Evolutionary conservation across 2,329 filamentous ascomycete species (phyloP).

Genomic region (Blumeria graminis): DNA sequence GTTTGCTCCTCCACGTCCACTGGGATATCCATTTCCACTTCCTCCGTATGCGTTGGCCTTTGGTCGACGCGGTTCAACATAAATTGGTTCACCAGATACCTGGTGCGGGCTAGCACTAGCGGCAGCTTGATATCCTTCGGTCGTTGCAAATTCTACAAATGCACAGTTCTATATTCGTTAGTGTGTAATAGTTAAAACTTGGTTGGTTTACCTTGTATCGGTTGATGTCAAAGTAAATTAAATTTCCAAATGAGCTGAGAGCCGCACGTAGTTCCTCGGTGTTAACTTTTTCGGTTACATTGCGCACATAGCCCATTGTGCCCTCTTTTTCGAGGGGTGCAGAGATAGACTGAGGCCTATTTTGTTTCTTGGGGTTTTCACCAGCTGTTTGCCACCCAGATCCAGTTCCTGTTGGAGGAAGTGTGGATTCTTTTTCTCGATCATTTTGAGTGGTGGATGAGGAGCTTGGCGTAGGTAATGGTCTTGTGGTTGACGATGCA

Average conservation of each 20-base stretch:
- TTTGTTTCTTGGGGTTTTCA: conserved; percentile 63
- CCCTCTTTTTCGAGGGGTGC: conserved; percentile 45
- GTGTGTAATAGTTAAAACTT: conserved; percentile 1
- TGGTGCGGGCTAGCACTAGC: conserved; percentile 64
- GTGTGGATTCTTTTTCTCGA: conserved; percentile 12
- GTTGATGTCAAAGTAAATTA: conserved; percentile 55
- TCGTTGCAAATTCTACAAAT: conserved; percentile 76
- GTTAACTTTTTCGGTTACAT: conserved; percentile 73
- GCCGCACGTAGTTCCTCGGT: conserved; percentile 44
- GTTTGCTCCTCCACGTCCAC: conserved; percentile 33
- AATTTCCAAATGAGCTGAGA: conserved; percentile 46
- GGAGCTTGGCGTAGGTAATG: conserved; percentile 23
- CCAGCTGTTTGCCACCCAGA: conserved; percentile 70
- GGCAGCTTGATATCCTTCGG: conserved; percentile 63
- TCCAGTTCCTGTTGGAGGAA: conserved; percentile 12
- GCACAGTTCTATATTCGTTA: conserved; percentile 53
- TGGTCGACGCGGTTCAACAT: conserved; percentile 71
- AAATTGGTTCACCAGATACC: conserved; percentile 59
- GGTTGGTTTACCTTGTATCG: conserved; percentile 46
- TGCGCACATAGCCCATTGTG: conserved; percentile 80
- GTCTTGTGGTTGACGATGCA: conserved; percentile 13
- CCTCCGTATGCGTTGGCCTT: conserved; percentile 48
- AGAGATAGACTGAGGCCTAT: conserved; percentile 42
- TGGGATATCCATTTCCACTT: conserved; percentile 40
- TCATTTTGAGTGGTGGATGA: conserved; percentile 19